These are phyloP conservation scores for Aspergillus calidoustus DNA, from an alignment of 2,329 filamentous ascomycete species.

Conservation along the genomic window DNA sequence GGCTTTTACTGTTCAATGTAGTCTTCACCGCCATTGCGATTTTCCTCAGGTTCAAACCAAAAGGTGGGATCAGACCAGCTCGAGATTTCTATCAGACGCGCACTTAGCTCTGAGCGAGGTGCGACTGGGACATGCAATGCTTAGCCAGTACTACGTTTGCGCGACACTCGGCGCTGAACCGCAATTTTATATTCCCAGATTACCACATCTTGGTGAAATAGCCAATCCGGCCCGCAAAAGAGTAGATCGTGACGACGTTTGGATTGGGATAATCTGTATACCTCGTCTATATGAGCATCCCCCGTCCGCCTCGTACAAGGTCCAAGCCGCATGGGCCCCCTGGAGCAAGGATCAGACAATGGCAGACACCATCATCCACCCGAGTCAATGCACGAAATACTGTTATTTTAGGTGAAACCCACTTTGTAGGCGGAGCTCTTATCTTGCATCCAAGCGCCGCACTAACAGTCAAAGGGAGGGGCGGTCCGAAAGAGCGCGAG, in stretches of 20 bases:
- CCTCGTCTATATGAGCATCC: neutral
- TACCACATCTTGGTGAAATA: neutral
- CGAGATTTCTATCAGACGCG: neutral
- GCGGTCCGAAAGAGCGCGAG: slow-evolving; percentile 7
- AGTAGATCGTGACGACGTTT: neutral
- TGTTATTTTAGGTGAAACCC: neutral
- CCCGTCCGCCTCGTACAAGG: neutral
- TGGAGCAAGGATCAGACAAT: neutral
- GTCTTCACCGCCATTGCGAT: neutral
- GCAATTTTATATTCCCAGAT: neutral
- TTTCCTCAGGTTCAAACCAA: neutral
- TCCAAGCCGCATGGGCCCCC: neutral
- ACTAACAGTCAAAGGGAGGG: slow-evolving; percentile 18
- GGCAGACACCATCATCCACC: neutral
- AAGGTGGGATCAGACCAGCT: neutral
- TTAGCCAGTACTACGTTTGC: neutral
- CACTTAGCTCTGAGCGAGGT: neutral
- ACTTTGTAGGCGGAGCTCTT: neutral
- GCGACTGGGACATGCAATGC: neutral
- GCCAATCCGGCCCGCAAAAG: neutral
- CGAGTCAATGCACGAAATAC: neutral
- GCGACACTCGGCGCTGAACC: neutral
- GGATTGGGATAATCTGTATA: neutral
- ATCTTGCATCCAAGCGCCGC: slow-evolving; percentile 15
- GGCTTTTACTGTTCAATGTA: neutral